Evolutionary conservation across 202 grass and related monocot species (phyloP).

Genomic region (Zizania palustris): DNA sequence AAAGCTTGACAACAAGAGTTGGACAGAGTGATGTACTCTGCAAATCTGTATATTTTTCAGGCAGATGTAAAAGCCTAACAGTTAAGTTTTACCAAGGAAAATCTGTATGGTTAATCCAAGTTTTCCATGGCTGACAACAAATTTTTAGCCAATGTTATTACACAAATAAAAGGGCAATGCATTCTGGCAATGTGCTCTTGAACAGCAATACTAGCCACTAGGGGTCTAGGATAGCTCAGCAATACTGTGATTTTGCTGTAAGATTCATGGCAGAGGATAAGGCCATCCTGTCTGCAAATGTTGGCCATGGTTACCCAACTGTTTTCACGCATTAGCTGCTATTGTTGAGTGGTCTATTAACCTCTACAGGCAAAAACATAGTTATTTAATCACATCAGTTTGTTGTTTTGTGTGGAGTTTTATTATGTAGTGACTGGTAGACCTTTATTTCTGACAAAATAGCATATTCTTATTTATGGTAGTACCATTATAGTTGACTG

Average conservation of each 20-base stretch:
- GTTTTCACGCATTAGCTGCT: neutral
- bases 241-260: no score
- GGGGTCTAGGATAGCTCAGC: no score
- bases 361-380: neutral
- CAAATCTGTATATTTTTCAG: no score
- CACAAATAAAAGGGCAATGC: neutral
- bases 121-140: constrained; percentile 55
- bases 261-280: no score
- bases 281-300: no score
- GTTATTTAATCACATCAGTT: neutral
- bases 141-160: no score
- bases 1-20: neutral
- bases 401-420: neutral
- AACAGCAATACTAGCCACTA: no score
- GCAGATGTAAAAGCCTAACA: no score
- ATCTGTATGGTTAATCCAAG: neutral
- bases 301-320: neutral
- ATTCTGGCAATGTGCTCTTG: no score
- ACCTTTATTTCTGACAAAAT: constrained; percentile 6
- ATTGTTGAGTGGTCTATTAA: neutral
- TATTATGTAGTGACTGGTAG: neutral
- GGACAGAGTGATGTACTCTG: neutral
- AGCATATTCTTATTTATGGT: neutral
- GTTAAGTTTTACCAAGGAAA: neutral
- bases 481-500: constrained; percentile 11